Percentiles rank a stretch among this genome's conserved stretches.
Evolutionary conservation across 345 rosid genomes (phyloP).

Genomic region (Euphorbia tirucalli): DNA sequence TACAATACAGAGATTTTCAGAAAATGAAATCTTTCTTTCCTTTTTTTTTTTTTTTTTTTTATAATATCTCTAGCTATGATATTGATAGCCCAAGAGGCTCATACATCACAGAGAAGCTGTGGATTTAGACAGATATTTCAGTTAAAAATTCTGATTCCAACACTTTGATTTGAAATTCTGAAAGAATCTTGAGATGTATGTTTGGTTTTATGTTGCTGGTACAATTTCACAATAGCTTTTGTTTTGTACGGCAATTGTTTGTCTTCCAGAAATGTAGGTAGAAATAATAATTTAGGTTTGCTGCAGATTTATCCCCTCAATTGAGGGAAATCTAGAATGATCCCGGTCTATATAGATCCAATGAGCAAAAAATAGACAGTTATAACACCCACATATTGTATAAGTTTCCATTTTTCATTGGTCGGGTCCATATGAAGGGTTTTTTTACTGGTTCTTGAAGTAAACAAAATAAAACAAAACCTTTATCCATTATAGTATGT

Average conservation of each 20-base stretch:
- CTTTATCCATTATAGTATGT: no score
- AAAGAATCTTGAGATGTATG: background rate
- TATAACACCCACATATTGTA: no score
- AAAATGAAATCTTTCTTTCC: background rate
- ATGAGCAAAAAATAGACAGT: no score
- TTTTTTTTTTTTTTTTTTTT: no score
- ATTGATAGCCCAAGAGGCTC: background rate
- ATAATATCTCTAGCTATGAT: background rate
- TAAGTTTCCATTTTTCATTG: no score
- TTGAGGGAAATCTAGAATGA: no score
- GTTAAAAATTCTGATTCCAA: background rate
- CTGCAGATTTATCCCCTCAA: background rate
- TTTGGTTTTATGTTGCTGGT: background rate
- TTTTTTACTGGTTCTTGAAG: no score
- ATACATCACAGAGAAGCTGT: background rate
- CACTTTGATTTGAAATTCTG: background rate
- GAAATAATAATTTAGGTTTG: background rate
- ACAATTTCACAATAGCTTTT: background rate
- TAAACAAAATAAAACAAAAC: background rate
- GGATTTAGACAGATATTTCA: background rate
- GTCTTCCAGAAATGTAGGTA: background rate
- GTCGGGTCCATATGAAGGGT: no score
- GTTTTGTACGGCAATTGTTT: no score
- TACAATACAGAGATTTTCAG: background rate
- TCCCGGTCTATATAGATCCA: no score